A percentile compares a stretch with the other conserved stretches of the same genome.
Conservation (phyloP, 768 basidiomycete species). For the Mycena kentingensis region DNA sequence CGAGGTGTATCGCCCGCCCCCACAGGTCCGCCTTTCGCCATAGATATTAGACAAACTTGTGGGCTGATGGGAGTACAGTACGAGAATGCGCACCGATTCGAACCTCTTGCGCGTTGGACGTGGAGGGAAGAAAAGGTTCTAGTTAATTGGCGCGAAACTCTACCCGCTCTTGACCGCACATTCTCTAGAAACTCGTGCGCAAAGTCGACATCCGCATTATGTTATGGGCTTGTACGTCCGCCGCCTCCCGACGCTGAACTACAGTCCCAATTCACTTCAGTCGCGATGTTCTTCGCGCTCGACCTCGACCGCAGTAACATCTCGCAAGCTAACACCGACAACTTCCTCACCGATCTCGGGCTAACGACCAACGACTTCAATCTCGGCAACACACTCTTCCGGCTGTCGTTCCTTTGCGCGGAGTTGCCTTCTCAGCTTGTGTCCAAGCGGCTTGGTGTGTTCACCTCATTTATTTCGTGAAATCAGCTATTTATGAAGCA, state of each 20-base stretch:
- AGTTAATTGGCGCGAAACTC: too few species aligned
- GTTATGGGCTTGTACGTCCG: slow-evolving; percentile 49
- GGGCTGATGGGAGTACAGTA: slow-evolving; percentile 31
- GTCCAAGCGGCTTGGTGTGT: slow-evolving; percentile 55
- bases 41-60: not conserved
- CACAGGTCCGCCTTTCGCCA: slow-evolving; percentile 20
- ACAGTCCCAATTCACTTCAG: not conserved
- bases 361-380: slow-evolving; percentile 68
- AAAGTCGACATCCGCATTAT: slow-evolving; percentile 64
- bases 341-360: slow-evolving; percentile 61
- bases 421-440: slow-evolving; percentile 71
- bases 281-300: slow-evolving; percentile 62
- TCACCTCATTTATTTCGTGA: not conserved
- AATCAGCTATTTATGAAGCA: not conserved
- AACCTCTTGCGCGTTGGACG: slow-evolving; percentile 69
- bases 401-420: slow-evolving; percentile 47
- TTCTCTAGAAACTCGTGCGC: slow-evolving; percentile 48
- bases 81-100: slow-evolving; percentile 66
- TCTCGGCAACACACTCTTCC: slow-evolving; percentile 61
- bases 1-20: slow-evolving; percentile 53
- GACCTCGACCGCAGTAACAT: slow-evolving; percentile 64
- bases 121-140: slow-evolving; percentile 65
- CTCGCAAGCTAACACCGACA: slow-evolving; percentile 68
- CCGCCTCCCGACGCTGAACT: not conserved
- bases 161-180: not conserved